Evolutionary conservation across 108 stramenopile species (phyloP).

Genomic region (Pseudonitzschia pungens): DNA sequence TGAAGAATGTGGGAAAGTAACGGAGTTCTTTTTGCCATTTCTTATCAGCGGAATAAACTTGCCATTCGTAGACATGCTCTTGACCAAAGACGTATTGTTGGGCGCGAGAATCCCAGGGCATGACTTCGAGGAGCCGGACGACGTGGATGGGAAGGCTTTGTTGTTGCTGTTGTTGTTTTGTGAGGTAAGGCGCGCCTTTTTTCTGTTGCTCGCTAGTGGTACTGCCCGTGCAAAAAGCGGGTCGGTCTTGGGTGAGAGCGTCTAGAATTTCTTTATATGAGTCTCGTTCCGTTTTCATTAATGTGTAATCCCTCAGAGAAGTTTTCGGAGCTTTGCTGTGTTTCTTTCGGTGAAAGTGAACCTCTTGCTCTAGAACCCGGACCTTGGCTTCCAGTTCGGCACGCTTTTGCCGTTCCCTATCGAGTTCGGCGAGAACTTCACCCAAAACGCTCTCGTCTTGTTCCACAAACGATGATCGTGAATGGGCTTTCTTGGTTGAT

Average conservation of each 20-base stretch:
- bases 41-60: slow-evolving; percentile 42
- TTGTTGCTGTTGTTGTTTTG: neutral
- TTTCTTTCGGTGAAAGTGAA: slow-evolving; percentile 17
- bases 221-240: slow-evolving; percentile 32
- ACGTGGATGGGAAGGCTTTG: slow-evolving; percentile 48
- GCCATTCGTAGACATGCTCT: slow-evolving; percentile 67
- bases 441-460: slow-evolving; percentile 47
- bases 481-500: no score
- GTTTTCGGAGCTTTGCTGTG: slow-evolving; percentile 3
- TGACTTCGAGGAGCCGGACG: slow-evolving; percentile 55
- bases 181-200: neutral
- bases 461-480: slow-evolving; percentile 20
- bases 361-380: slow-evolving; percentile 34
- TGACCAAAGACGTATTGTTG: slow-evolving; percentile 35
- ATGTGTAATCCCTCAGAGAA: slow-evolving; percentile 24
- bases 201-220: neutral
- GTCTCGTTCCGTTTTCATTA: slow-evolving; percentile 44
- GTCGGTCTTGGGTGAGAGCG: slow-evolving; percentile 48
- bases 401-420: slow-evolving; percentile 54
- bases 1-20: slow-evolving; percentile 43
- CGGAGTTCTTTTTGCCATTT: slow-evolving; percentile 40
- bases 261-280: slow-evolving; percentile 47
- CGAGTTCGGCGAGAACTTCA: slow-evolving; percentile 56
- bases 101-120: slow-evolving; percentile 59
- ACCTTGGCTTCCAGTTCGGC: slow-evolving; percentile 55